Evolutionary conservation across 306 rosid genomes (phyloP).

Genomic region (Pyrus bretschneideri): DNA sequence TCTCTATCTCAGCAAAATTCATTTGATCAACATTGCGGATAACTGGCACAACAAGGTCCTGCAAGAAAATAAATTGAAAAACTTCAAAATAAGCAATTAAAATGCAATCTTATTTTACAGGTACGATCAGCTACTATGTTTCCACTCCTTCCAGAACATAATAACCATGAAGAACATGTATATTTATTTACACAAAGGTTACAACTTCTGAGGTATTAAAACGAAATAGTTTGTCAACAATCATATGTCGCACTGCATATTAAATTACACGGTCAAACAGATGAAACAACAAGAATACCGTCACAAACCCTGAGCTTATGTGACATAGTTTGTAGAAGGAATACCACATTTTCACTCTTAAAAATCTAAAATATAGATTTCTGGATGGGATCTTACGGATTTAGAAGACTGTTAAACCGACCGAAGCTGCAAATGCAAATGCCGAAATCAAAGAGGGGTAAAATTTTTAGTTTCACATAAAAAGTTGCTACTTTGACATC

Average conservation of each 20-base stretch:
- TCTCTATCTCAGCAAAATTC: slow-evolving; percentile 79
- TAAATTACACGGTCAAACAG: not conserved
- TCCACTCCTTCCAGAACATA: not conserved
- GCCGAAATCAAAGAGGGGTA: not conserved
- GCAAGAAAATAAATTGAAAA: slow-evolving; percentile 12
- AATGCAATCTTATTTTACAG: not conserved
- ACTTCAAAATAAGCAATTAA: not conserved
- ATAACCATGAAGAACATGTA: not conserved
- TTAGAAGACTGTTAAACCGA: not conserved
- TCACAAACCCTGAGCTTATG: not conserved
- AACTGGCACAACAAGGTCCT: slow-evolving; percentile 84
- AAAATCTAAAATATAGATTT: not conserved
- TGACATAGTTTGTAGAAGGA: not conserved
- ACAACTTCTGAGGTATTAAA: not conserved
- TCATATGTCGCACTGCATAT: not conserved
- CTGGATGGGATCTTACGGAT: not conserved
- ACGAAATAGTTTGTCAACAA: not conserved
- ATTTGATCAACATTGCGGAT: slow-evolving; percentile 58
- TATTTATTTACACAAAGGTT: not conserved
- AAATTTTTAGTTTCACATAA: not conserved
- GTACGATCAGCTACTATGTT: not conserved
- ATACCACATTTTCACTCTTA: not conserved
- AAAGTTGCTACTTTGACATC: not conserved
- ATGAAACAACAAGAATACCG: not conserved
- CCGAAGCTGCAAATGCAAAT: not conserved